Base-by-base conservation (phyloP, 2,329 filamentous ascomycete species). In the Aspergillus tanneri region DNA sequence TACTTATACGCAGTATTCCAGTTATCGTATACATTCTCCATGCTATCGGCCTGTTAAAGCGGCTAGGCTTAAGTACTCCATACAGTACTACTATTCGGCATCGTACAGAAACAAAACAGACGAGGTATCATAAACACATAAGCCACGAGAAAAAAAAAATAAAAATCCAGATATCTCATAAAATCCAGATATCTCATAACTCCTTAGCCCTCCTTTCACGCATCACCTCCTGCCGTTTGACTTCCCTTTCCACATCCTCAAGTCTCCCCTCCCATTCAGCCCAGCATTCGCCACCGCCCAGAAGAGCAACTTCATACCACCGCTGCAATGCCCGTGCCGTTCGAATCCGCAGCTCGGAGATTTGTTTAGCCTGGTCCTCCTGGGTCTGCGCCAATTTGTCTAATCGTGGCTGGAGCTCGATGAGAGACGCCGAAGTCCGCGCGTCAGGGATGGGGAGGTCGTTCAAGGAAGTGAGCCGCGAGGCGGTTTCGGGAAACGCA, bases 291-390 rank as follows among this genome's bases (percentile, higher is more conserved):
- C 85, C 85, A 57, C 82, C 82, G 9, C 79, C 78, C 39, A 95
- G 72, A 35, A 93, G 76, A 3, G 83, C 82, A 19, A 81, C 73
- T 65, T 90, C 84, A 68, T 92, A 90, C 86, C 89, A 95, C 27
- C 75, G 70, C 55, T 85, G 79, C 50, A 90, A 70, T 19, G 80
- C 72, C 53, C 67, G 66, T 21, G 73, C 73, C 44, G 72, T 74
- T 10, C 72, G 66, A 8, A 68, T 60, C 25, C 73, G 62, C 43
- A 77, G 49, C 43, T 72, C 71, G 5, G 68, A 68, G 10, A 77
- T 63, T 25, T 70, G 62, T 10, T 48, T 54, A 12, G 68, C 67
- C 53, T 77, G 70, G 16, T 65, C 58, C 4, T 66, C 61, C 59
- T 77, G 74, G 27, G 55, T 59, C 22, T 56, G 47, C 37, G 65